Evolutionary conservation across 768 basidiomycete species (phyloP).

Genomic region (Hericium alpestre): DNA sequence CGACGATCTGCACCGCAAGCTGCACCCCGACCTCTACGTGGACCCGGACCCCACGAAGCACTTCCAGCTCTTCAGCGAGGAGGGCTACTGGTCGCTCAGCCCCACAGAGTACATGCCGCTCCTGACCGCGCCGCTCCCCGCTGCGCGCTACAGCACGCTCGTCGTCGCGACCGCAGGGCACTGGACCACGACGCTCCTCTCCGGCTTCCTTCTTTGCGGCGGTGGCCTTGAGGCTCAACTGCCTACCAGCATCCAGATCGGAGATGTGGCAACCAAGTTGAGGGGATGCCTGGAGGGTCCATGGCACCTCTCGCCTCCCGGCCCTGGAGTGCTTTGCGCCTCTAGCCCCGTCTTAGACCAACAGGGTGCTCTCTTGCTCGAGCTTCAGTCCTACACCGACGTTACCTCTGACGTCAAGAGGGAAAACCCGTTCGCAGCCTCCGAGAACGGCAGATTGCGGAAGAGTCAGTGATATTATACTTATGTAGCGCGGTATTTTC

Average conservation of each 20-base stretch:
- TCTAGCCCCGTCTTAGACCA: background rate
- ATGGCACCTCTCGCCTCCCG: background rate
- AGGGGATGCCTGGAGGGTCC: background rate
- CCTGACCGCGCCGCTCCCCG: conserved; percentile 37
- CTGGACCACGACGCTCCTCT: conserved; percentile 53
- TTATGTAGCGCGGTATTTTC: too few species aligned
- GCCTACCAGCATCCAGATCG: background rate
- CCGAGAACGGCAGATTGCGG: too few species aligned
- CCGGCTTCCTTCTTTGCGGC: conserved; percentile 22
- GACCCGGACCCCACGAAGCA: conserved; percentile 3
- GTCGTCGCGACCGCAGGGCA: conserved; percentile 58
- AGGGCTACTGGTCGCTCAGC: conserved; percentile 42
- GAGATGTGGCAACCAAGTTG: background rate
- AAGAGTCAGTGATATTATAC: too few species aligned
- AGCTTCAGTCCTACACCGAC: background rate
- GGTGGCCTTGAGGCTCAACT: background rate
- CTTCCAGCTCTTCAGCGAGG: conserved; percentile 43
- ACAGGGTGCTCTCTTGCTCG: background rate
- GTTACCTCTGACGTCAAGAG: too few species aligned
- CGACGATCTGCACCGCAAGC: conserved; percentile 28
- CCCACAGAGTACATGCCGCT: conserved; percentile 40
- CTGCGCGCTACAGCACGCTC: conserved; percentile 48
- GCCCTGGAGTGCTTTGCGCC: background rate
- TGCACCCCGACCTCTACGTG: conserved; percentile 9
- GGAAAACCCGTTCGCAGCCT: too few species aligned